Conservation (phyloP, 1,284 basidiomycete genomes). For the Leccinum fallax region DNA sequence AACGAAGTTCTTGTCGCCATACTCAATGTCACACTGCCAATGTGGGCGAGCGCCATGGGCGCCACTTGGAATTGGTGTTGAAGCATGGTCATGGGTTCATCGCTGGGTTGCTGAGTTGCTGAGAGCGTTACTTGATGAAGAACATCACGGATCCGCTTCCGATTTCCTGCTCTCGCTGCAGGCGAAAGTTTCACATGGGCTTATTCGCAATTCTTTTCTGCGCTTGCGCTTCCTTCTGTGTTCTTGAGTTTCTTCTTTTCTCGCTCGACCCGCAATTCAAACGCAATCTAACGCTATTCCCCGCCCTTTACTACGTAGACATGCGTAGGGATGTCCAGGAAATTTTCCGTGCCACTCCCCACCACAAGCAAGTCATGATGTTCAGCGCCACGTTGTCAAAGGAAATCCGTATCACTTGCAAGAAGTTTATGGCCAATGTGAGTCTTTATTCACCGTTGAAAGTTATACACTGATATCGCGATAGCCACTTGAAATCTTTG, state of each 20-base stretch:
- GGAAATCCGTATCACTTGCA: conserved; percentile 97
- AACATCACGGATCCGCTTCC: conserved; percentile 21
- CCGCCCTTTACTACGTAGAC: conserved; percentile 62
- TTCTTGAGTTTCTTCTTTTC: conserved; percentile 48
- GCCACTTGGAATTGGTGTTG: conserved; percentile 39
- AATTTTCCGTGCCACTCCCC: conserved; percentile 99
- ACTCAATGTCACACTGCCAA: conserved; percentile 51
- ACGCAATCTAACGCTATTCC: conserved; percentile 63
- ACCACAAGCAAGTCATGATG: conserved; percentile 99
- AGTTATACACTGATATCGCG: conserved; percentile 6
- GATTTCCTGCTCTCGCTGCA: conserved; percentile 21
- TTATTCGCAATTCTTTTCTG: conserved; percentile 12
- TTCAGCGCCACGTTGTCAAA: conserved; percentile 98
- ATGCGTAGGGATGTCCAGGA: conserved; percentile 99
- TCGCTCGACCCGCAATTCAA: conserved; percentile 46
- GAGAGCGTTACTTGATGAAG: conserved; percentile 35
- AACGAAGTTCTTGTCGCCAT: conserved; percentile 51
- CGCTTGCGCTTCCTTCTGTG: conserved; percentile 15
- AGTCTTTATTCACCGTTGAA: conserved; percentile 35
- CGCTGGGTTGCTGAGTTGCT: conserved; percentile 36
- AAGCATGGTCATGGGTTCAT: conserved; percentile 36
- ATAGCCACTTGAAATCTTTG: conserved; percentile 98
- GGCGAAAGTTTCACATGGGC: conserved; percentile 19
- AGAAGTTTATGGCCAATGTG: conserved; percentile 99
- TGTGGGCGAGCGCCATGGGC: conserved; percentile 25